Evolutionary conservation across 2,329 filamentous ascomycete species (phyloP), one percentile per base, ranked within the genome.

Genomic region (Chrysosporium queenslandicum): DNA sequence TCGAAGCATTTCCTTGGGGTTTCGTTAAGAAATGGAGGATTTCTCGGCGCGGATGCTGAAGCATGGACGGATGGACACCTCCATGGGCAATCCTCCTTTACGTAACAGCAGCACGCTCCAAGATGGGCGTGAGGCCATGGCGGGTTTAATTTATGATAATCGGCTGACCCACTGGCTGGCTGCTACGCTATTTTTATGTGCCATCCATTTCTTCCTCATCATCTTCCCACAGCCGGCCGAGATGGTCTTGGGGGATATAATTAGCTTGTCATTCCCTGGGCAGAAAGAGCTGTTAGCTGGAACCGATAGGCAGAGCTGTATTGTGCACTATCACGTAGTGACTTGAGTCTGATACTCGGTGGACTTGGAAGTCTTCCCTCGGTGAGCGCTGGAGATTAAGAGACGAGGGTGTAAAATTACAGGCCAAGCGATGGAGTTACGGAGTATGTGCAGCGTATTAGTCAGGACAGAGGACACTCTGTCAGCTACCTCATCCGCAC

Each of bases 131-230:
- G 36, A 39, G 36, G 36, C n/a, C 21, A 29, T 27, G 14, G 23
- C 14, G 41, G 32, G 20, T 43, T 29, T n/a, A 20, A 29, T 43
- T 25, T 47, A 25, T 36, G 45, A 36, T 14, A n/a, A 49, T 41
- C 46, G 46, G 14, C 46, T 49, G 46, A 49, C 46, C 46, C 46
- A 49, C 46, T 23, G 34, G 20, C 46, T 34, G 37, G 21, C 37
- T 49, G 36, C 46, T 29, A 49, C 46, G 16, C 23, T 49, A 49
- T 49, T 16, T 49, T 49, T 11, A 32, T 14, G 29, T 46, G n/a
- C n/a, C n/a, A n/a, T n/a, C n/a, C n/a, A n/a, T n/a, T n/a, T n/a
- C n/a, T n/a, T n/a, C n/a, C n/a, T n/a, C n/a, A n/a, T 14, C 4
- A 34, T 3, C 3, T 34, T 34, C 32, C 12, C 5, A 34, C 9